Evolutionary conservation across 176 grass and related monocot species (phyloP).

Genomic region (Carex cristatella): DNA sequence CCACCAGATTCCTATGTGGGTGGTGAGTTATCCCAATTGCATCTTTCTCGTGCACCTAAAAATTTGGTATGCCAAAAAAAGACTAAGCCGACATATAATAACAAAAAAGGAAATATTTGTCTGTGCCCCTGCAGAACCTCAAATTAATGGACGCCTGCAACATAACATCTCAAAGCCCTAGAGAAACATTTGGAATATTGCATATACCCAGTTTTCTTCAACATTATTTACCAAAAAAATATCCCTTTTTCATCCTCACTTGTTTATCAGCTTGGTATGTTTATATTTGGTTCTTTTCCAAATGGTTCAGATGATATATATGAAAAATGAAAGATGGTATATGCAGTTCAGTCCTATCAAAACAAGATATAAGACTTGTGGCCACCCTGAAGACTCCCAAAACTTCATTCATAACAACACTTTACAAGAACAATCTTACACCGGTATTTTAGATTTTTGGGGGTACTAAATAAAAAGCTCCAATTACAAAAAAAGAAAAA

Average conservation of each 20-base stretch:
- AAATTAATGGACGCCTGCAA: neutral
- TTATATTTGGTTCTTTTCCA: neutral
- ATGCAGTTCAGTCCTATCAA: neutral
- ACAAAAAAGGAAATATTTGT: neutral
- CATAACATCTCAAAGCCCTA: neutral
- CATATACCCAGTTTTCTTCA: neutral
- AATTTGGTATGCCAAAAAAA: neutral
- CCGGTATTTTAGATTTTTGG: neutral
- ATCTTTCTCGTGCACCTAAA: constrained; percentile 79
- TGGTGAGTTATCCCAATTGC: constrained; percentile 87
- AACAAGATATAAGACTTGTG: neutral
- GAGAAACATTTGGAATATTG: neutral
- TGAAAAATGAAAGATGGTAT: neutral
- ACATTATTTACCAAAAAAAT: neutral
- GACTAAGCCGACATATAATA: neutral
- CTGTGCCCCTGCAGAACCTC: neutral
- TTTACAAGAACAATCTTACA: neutral
- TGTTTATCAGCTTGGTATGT: neutral
- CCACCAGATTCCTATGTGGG: constrained; percentile 86
- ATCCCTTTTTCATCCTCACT: neutral
- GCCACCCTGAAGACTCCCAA: neutral
- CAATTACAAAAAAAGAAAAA: neutral
- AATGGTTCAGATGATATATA: neutral
- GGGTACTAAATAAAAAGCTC: neutral
- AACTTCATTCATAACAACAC: neutral